phyloP scores from a whole-genome alignment of 1,139 yeast species.

The Blastobotrys illinoisensis region DNA sequence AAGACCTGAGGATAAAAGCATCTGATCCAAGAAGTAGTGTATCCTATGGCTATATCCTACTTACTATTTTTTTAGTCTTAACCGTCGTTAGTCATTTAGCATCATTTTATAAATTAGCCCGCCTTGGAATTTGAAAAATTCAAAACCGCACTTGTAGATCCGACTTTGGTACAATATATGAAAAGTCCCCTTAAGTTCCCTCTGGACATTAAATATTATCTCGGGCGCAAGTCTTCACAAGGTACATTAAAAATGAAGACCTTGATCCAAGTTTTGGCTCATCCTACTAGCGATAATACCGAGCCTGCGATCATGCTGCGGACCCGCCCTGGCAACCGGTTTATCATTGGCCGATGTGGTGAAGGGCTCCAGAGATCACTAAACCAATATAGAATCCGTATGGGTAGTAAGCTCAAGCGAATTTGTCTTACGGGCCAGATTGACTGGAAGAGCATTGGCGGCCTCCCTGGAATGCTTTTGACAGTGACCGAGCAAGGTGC shows the following conservation, averaged over 20 bases:
- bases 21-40: too few species aligned
- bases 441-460: slow-evolving; percentile 74
- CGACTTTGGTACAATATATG: background rate
- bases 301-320: slow-evolving; percentile 57
- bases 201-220: background rate
- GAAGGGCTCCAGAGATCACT: slow-evolving; percentile 81
- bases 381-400: slow-evolving; percentile 35
- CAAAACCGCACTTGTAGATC: background rate
- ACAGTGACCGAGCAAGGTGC: slow-evolving; percentile 82
- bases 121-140: background rate
- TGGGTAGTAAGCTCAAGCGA: slow-evolving; percentile 44
- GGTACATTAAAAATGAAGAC: slow-evolving; percentile 19
- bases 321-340: slow-evolving; percentile 48
- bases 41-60: too few species aligned
- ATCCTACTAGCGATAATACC: slow-evolving; percentile 54
- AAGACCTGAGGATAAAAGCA: too few species aligned
- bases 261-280: slow-evolving; percentile 31
- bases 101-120: background rate
- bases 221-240: background rate
- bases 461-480: slow-evolving; percentile 81
- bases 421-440: slow-evolving; percentile 72
- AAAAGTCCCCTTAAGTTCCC: background rate
- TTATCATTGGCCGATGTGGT: slow-evolving; percentile 72
- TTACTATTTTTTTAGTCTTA: too few species aligned
- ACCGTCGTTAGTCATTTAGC: too few species aligned